Evolutionary conservation across 208 protist genomes (phyloP), one percentile per base, ranked within the genome.

Genomic region (Leishmania amazonensis): DNA sequence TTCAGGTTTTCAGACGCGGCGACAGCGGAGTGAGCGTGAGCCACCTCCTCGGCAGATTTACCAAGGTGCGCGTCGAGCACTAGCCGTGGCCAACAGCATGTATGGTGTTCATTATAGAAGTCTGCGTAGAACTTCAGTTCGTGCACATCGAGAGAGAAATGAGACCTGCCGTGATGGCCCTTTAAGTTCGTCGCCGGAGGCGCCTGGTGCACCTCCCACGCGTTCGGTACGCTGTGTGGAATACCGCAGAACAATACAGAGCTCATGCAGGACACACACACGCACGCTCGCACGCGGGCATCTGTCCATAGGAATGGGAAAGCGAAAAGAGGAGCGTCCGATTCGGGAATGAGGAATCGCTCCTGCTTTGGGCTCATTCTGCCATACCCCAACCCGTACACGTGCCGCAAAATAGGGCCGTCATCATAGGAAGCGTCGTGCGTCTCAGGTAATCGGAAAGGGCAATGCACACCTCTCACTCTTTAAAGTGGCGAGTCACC

Each of bases 61-160:
- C 76, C 76, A 0, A 89, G 51, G 54, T 83, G 80, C 1, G 88
- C 78, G 24, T 91, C 84, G 0, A 94, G 76, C 51, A 94, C 82
- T n/a, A 82, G 79, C 21, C 91, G 89, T 38, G 91, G 83, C 88
- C 88, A 94, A 79, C 91, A 94, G 76, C 91, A 94, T 13, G 78
- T n/a, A 45, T 88, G 81, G 75, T 94, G 91, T 3, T 78, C 83
- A 38, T 82, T 85, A 54, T 85, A 85, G 24, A 82, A 54, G 45
- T 85, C 83, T 35, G 76, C 83, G 42, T 75, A 85, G 31, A 85
- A 85, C 1, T 81, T 38, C 0, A 85, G 60, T 2, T 80, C 75
- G 8, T 71, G 51, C n/a, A 85, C 72, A 4, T 75, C 64, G 3
- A 80, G 73, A 38, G 65, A 57, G 45, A 85, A 73, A 8, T 38